Conservation (phyloP, 1,284 basidiomycete species). For the Cryptococcus sp. region DNA sequence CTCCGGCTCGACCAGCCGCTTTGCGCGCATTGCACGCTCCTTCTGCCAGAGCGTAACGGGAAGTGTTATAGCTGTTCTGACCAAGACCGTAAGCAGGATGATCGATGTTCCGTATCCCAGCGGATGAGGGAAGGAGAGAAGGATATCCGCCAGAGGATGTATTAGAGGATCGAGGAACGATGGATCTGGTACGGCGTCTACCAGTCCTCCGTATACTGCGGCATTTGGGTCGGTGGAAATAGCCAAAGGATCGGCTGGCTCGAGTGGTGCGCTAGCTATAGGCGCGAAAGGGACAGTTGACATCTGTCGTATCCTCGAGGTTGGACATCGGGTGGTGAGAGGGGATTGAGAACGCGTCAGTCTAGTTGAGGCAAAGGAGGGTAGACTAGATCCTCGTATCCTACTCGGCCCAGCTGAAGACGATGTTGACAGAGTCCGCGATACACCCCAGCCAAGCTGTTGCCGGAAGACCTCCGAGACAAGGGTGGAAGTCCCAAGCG, state of each 20-base stretch:
- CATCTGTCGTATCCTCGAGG: background rate
- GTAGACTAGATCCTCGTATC: no score
- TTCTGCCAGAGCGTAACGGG: conserved; percentile 58
- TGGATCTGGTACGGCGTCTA: conserved; percentile 6
- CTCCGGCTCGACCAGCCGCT: conserved; percentile 53
- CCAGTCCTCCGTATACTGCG: background rate
- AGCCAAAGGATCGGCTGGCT: background rate
- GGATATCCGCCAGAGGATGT: conserved; percentile 29
- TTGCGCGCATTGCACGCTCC: conserved; percentile 43
- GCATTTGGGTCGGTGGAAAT: conserved; percentile 4
- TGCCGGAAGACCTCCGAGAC: no score
- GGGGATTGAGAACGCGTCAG: no score
- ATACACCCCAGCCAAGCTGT: no score
- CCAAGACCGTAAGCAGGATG: conserved; percentile 53
- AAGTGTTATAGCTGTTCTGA: conserved; percentile 55
- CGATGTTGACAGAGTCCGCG: no score
- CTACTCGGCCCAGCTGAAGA: no score
- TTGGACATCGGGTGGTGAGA: no score
- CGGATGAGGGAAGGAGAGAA: conserved; percentile 37
- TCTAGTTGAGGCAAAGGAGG: no score
- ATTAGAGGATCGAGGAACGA: conserved; percentile 20
- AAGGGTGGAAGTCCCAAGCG: no score
- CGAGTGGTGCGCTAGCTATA: no score
- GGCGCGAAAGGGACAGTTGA: background rate
- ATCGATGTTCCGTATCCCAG: conserved; percentile 52